A percentile compares a stretch with the other conserved stretches of the same genome.
Conservation (phyloP, 2,329 filamentous ascomycete species). For the Tothia fuscella region DNA sequence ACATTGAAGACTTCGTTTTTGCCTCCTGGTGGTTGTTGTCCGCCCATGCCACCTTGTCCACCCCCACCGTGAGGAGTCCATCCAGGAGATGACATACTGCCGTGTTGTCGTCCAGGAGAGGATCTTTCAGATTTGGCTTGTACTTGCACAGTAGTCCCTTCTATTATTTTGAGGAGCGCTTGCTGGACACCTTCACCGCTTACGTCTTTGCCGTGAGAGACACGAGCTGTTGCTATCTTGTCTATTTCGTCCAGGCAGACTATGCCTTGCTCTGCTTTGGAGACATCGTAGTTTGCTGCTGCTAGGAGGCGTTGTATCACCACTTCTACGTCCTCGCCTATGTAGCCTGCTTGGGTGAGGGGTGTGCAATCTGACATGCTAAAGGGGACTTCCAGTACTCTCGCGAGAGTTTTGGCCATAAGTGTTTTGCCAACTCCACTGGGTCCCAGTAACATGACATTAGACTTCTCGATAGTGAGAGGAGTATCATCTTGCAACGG, state of each 20-base stretch:
- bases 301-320: slow-evolving; percentile 85
- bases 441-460: slow-evolving; percentile 79
- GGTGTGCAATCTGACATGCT: slow-evolving; percentile 93
- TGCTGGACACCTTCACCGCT: slow-evolving; percentile 95
- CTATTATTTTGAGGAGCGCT: slow-evolving; percentile 86
- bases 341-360: slow-evolving; percentile 93
- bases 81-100: background rate
- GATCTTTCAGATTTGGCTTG: slow-evolving; percentile 67
- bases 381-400: slow-evolving; percentile 88
- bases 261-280: slow-evolving; percentile 77
- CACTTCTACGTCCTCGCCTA: slow-evolving; percentile 93
- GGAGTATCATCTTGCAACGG: slow-evolving; percentile 40
- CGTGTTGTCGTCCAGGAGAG: slow-evolving; percentile 5
- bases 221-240: slow-evolving; percentile 84
- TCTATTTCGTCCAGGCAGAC: slow-evolving; percentile 96
- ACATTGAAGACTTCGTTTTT: slow-evolving; percentile 58
- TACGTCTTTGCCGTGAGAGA: slow-evolving; percentile 82
- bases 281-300: slow-evolving; percentile 79
- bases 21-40: slow-evolving; percentile 18
- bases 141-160: slow-evolving; percentile 86
- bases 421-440: slow-evolving; percentile 95
- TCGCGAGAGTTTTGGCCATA: slow-evolving; percentile 83
- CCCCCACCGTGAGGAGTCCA: slow-evolving; percentile 3
- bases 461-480: slow-evolving; percentile 88
- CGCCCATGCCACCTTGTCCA: slow-evolving; percentile 17